Percentiles rank a stretch among this genome's conserved stretches.
Evolutionary conservation across 2,329 filamentous ascomycete species (phyloP).

Genomic region (Calonectria leucothoes): DNA sequence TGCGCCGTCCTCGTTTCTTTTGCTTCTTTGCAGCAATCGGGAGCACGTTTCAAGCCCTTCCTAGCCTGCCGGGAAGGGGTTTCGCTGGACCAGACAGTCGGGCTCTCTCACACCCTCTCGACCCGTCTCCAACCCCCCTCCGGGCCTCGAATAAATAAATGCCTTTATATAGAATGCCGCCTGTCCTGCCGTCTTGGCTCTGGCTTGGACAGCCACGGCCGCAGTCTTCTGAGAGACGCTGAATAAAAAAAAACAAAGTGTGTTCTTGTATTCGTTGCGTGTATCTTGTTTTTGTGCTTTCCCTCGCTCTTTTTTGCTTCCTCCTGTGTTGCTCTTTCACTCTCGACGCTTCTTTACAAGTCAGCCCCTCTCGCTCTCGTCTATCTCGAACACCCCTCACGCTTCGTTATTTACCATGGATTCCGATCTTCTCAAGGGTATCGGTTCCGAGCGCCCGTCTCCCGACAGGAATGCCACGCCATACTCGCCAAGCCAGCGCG

Average conservation of each 20-base stretch:
- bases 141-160: not conserved
- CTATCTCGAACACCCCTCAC: not conserved
- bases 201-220: not conserved
- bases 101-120: not conserved
- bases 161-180: slow-evolving; percentile 3
- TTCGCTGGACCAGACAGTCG: slow-evolving; percentile 16
- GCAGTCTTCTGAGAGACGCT: slow-evolving; percentile 6
- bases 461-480: not conserved
- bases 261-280: not conserved
- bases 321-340: not conserved
- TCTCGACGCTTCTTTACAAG: not conserved
- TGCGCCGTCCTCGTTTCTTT: not conserved
- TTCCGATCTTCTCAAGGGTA: slow-evolving; percentile 23
- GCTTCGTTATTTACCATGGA: slow-evolving; percentile 24
- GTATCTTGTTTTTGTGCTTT: not conserved
- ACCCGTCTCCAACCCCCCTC: not conserved
- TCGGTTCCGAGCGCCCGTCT: slow-evolving; percentile 31
- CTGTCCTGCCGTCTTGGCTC: not conserved
- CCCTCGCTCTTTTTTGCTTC: not conserved
- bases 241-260: not conserved
- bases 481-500: slow-evolving; percentile 10
- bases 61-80: slow-evolving; percentile 1
- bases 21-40: not conserved
- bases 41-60: not conserved
- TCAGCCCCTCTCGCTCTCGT: not conserved